phyloP scores from a whole-genome alignment of 2,329 filamentous ascomycete genomes.

The Periglandula ipomoeae region DNA sequence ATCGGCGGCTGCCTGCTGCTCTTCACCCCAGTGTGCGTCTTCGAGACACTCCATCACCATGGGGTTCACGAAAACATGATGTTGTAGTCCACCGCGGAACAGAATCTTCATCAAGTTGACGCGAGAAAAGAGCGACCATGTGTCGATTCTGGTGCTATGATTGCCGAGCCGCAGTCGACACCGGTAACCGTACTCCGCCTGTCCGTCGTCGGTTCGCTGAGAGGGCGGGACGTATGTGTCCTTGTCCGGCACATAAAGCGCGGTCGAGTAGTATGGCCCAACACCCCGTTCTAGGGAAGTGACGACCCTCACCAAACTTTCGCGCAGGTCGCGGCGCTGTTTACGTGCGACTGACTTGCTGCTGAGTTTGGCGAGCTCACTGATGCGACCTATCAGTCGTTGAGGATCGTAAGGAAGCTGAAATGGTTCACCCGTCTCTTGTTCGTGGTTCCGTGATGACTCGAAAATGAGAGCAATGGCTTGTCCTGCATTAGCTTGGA shows the following conservation, averaged over 20 bases:
- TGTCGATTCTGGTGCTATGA: conserved; percentile 35
- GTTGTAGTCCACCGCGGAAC: conserved; percentile 35
- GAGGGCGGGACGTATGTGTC: conserved; percentile 34
- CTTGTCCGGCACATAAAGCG: conserved; percentile 28
- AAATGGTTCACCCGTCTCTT: conserved; percentile 38
- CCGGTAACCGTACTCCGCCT: conserved; percentile 42
- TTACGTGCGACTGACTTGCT: conserved; percentile 42
- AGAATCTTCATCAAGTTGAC: conserved; percentile 39
- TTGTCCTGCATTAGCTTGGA: conserved; percentile 69
- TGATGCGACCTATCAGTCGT: conserved; percentile 37
- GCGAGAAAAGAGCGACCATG: conserved; percentile 41
- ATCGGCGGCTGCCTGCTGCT: conserved; percentile 6
- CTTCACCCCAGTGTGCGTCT: conserved; percentile 25
- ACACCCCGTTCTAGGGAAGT: conserved; percentile 45
- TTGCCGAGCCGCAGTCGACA: conserved; percentile 40
- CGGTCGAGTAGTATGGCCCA: conserved; percentile 45
- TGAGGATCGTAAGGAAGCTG: conserved; percentile 43
- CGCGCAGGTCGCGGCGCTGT: conserved; percentile 37
- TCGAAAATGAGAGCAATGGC: conserved; percentile 81
- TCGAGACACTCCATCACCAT: conserved; percentile 29
- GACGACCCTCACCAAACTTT: conserved; percentile 40
- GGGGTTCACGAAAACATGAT: conserved; percentile 28
- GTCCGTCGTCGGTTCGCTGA: conserved; percentile 32
- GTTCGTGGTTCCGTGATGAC: conserved; percentile 44
- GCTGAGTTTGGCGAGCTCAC: conserved; percentile 35